Percentiles rank a stretch among this genome's conserved stretches.
Conservation (phyloP, 331 rosid genomes). For the Quercus tomentella region DNA sequence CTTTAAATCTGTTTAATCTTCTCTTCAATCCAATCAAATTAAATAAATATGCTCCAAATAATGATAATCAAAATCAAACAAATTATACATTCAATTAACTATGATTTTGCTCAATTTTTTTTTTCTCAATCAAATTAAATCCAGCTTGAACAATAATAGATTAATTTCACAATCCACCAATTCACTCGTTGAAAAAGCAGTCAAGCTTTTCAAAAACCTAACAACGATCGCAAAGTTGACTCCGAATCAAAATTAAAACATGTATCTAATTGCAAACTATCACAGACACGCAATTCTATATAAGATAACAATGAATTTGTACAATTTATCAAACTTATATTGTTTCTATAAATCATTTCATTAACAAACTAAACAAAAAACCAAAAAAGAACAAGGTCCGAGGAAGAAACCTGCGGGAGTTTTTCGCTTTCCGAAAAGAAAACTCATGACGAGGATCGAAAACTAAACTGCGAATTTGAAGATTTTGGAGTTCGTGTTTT, state of each 20-base stretch:
- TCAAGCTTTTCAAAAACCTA: neutral
- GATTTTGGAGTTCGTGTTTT: neutral
- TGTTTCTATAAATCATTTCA: neutral
- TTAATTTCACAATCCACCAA: neutral
- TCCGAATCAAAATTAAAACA: neutral
- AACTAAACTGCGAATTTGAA: neutral
- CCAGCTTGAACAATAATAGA: no score
- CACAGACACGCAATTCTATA: neutral
- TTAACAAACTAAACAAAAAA: neutral
- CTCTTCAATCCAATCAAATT: no score
- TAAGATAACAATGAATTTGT: neutral
- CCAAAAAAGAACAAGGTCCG: neutral
- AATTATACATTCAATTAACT: neutral
- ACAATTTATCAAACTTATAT: neutral
- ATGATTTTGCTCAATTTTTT: no score
- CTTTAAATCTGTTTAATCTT: no score
- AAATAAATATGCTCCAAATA: neutral
- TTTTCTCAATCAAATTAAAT: no score
- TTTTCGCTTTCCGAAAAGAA: slow-evolving; percentile 89
- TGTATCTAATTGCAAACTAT: neutral
- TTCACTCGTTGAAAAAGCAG: neutral
- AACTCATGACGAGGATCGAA: slow-evolving; percentile 61
- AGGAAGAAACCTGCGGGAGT: slow-evolving; percentile 81
- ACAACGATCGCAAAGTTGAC: neutral
- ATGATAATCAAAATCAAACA: neutral